Base-by-base conservation (phyloP, 192 early-diverging fungal genomes). In the Martensiomyces pterosporus region DNA sequence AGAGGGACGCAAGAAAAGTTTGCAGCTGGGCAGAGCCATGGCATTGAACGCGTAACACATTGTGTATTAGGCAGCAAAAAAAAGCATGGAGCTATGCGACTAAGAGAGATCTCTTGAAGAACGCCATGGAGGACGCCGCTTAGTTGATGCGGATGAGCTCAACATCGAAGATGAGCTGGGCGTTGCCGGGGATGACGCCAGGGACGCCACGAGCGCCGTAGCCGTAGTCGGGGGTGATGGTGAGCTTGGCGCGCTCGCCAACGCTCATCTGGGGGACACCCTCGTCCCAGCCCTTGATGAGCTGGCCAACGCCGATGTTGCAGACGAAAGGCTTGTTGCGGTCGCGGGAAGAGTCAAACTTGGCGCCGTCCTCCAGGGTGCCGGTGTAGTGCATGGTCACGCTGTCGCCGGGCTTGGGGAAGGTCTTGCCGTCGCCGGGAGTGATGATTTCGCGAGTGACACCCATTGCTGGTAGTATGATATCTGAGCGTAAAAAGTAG, bases 211-310 rank as follows among this genome's bases (percentile, higher is more conserved):
- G 68, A 33, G 79, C 80, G 47, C 92, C 91, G 49, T 96, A 93
- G 29, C 79, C 89, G 68, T 76, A 90, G 62, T 91, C 91, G 53
- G 85, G 71, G 35, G 87, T 81, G 60, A 93, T 93, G 46, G 75
- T 79, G 24, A 98, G 76, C 53, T 71, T 89, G 39, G 93, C 91
- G 52, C 79, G 76, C 79, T 97, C 84, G 56, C 93, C 93, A 23
- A 94, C 57, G 43, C 86, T 90, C 83, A 98, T 84, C 69, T 92
- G 75, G n/a, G 91, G 90, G 42, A 98, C 92, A 69, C 91, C 94
- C 79, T 84, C 78, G 59, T 84, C 83, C 88, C 88, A 87, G 49
- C 86, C 91, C 45, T 78, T 68, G 68, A 98, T 98, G 52, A 98
- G 93, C 59, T 85, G 91, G 3, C 91, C 90, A 19, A 92, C 86